Base-by-base conservation (phyloP, 768 basidiomycete species). In the Agrocybe pediades region DNA sequence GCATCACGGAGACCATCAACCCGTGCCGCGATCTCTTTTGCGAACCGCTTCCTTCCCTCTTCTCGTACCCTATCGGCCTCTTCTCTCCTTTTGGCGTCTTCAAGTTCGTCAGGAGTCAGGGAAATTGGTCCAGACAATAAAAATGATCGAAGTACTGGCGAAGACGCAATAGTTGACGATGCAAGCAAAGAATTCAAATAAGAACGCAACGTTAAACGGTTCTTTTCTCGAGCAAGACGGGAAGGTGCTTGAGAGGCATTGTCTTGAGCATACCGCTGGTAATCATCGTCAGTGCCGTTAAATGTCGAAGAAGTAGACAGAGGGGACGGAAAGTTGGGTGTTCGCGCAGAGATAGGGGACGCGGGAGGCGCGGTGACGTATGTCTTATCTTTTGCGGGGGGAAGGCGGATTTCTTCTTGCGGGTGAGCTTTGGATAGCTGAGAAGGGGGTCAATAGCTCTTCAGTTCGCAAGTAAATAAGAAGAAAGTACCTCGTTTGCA, bases 391-490 rank as follows among this genome's bases (percentile, higher is more conserved):
- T 99, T 99, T 5, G 85, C 74, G 0, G 97, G 97, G 1, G 95
- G 97, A 0, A 82, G 72, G 1, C 84, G 87, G 16, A 98, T 80
- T n/a, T 82, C 74, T 64, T 91, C 86, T 29, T 90, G 85, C 2
- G 95, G 89, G 68, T 94, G 89, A 25, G 85, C 86, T 70, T 92
- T 91, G 39, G 88, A 87, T 15, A 99, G 84, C 92, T 96, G 62
- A 15, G 41, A 15, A 25, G 5, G 13, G 23, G 16, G 24, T 52
- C 33, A 19, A 29, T 21, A 29, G n/a, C 19, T 51, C 55, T 56
- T 43, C 27, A 56, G 41, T 46, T 53, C 54, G 63, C 49, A 46
- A 9, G 17, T 4, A 15, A 6, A 33, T 16, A 13, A 13, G 42
- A 19, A 1, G 20, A 29, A 41, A 25, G 9, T 59, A 90, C 95